phyloP scores from a whole-genome alignment of 495 filamentous ascomycete genomes.

The Aspergillus baeticus region DNA sequence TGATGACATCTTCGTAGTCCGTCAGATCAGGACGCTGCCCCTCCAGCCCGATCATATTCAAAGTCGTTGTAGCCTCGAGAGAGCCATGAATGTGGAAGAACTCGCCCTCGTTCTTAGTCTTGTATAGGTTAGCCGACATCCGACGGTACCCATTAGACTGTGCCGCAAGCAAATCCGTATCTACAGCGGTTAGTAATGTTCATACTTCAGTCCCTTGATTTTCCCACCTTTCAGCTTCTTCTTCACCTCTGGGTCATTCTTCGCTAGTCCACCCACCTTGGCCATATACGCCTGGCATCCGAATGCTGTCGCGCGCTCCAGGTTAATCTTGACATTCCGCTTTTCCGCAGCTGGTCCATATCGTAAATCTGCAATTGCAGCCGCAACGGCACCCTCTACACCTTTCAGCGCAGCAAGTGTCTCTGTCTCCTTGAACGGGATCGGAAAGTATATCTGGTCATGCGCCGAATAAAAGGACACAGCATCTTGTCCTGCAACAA shows the following conservation, averaged over 20 bases:
- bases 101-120: slow-evolving; percentile 60
- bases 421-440: slow-evolving; percentile 71
- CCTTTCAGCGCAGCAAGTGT: slow-evolving; percentile 66
- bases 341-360: slow-evolving; percentile 35
- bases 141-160: slow-evolving; percentile 73
- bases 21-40: slow-evolving; percentile 60
- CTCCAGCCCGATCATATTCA: slow-evolving; percentile 71
- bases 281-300: slow-evolving; percentile 72
- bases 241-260: slow-evolving; percentile 59
- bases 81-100: slow-evolving; percentile 82
- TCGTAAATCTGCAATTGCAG: slow-evolving; percentile 60
- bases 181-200: slow-evolving; percentile 36
- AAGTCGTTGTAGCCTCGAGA: slow-evolving; percentile 63
- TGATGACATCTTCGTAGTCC: slow-evolving; percentile 64
- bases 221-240: slow-evolving; percentile 59
- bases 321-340: slow-evolving; percentile 54
- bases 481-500: slow-evolving; percentile 32
- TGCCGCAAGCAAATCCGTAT: slow-evolving; percentile 67
- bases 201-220: background rate
- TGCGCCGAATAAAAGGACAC: slow-evolving; percentile 43
- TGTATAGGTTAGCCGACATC: slow-evolving; percentile 73
- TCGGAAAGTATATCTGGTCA: slow-evolving; percentile 55
- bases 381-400: slow-evolving; percentile 65
- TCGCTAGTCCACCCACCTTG: slow-evolving; percentile 67
- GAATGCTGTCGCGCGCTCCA: slow-evolving; percentile 65